Evolutionary conservation across 2,329 filamentous ascomycete species (phyloP), one percentile per base, ranked within the genome.

Genomic region (Sarocladium brachiariae): DNA sequence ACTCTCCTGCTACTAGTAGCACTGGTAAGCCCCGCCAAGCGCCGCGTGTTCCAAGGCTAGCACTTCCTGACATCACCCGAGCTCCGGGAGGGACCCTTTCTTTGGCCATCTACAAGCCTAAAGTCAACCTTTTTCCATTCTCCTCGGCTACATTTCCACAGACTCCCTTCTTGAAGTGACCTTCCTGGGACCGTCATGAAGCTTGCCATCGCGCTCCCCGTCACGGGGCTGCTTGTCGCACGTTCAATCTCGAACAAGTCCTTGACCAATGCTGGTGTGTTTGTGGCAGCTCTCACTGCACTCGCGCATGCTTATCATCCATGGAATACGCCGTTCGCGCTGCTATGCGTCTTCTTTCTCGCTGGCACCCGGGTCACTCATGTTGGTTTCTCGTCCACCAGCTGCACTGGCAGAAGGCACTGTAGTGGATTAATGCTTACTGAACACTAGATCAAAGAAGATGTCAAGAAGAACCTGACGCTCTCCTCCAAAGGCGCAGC

Each of bases 261-360:
- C 21, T 77, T 99, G 34, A 97, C 92, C 1, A 80, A 85, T 0
- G 70, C 76, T 6, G 92, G 91, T 54, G 80, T 96, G 58, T 58
- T 85, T 33, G 78, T 80, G 11, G 92, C 92, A 3, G 73, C 76
- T 4, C 60, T 86, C 38, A 95, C 91, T 3, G 91, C 89, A 3
- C 66, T 78, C 41, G 80, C 86, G 10, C 93, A 99, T 66, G 89
- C 90, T 14, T 70, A 91, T n/a, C 91, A 97, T 67, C 92, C 92
- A 3, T 96, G 89, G 85, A 88, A 87, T 53, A 73, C 91, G n/a
- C 91, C 89, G n/a, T 95, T 96, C 69, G 79, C 79, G 24, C 76
- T 96, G 10, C 76, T 97, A 2, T 78, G 80, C 47, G 79, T 90
- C 31, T 97, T 97, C 72, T 97, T 96, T 68, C 71, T 95, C 2